phyloP scores from a whole-genome alignment of 192 early-diverging fungal genomes.

The Coemansia nantahalensis region DNA sequence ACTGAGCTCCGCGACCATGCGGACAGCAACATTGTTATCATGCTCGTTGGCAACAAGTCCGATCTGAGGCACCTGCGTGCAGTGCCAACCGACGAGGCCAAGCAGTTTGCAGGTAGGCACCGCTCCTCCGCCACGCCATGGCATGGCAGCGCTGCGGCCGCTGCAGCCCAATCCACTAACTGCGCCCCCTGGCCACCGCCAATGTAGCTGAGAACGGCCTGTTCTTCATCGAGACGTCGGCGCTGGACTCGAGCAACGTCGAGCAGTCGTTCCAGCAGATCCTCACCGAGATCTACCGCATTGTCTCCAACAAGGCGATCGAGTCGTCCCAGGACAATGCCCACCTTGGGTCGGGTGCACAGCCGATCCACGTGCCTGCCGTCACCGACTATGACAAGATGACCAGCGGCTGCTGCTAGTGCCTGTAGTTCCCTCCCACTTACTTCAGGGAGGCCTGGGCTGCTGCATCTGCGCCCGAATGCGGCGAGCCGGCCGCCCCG shows the following conservation, averaged over 20 bases:
- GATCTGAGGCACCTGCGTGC: conserved; percentile 95
- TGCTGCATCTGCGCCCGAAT: too few species aligned
- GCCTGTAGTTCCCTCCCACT: not conserved
- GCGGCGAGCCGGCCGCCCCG: too few species aligned
- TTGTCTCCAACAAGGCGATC: conserved; percentile 95
- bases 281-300: conserved; percentile 90
- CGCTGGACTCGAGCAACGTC: conserved; percentile 94
- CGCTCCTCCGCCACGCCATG: not conserved
- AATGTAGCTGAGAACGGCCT: conserved; percentile 82
- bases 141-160: too few species aligned
- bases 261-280: conserved; percentile 95
- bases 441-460: not conserved
- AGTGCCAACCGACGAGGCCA: conserved; percentile 97
- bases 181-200: not conserved
- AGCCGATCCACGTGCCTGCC: conserved; percentile 62
- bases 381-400: conserved; percentile 60
- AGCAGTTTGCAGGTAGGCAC: conserved; percentile 81
- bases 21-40: conserved; percentile 97
- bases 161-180: not conserved
- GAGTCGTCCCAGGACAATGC: conserved; percentile 72
- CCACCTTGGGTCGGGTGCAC: conserved; percentile 65
- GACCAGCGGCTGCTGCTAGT: conserved; percentile 67
- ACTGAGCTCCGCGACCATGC: conserved; percentile 98
- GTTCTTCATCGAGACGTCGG: conserved; percentile 98
- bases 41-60: conserved; percentile 99